Evolutionary conservation across 177 flowering plant species (phyloP), one percentile per base, ranked within the genome.

Genomic region (Vitis hybrid): DNA sequence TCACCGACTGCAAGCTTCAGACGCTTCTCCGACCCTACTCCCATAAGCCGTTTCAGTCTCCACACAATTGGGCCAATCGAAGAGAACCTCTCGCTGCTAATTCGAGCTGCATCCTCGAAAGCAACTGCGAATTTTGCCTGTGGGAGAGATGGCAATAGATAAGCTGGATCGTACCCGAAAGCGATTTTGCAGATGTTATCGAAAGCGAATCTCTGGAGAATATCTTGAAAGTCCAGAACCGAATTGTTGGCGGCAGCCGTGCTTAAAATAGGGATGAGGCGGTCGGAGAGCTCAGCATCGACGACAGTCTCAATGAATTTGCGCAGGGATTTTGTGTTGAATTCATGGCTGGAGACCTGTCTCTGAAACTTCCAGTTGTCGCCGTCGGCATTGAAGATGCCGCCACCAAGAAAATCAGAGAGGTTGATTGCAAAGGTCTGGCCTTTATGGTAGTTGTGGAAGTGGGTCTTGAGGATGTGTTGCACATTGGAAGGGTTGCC

Each of bases 141-240:
- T 6, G 78, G 71, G 7, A 77, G 63, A 27, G 73, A 55, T 2
- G 71, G 66, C 4, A 18, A 11, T 17, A 80, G 13, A 35, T 32
- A 77, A 0, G 24, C 71, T 14, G 80, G 78, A 17, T 77, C 83
- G 9, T 59, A 74, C 18, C 79, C 79, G 27, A 80, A 80, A n/a
- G 83, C 77, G 52, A 77, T 73, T 27, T 67, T 76, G 61, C 80
- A 80, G 4, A 77, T 71, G 57, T 80, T 80, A 62, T 77, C 83
- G 48, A 80, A 77, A 2, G 78, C 72, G 58, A 77, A 77, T 14
- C 83, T 21, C 14, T 74, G 80, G 13, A 80, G 70, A 20, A 77
- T 61, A 48, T 80, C 80, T 15, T 80, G 80, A 2, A 80, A 59
- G 30, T 80, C 83, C 0, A 77, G 68, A 7, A 77, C 73, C 0